Evolutionary conservation across 2,329 filamentous ascomycete genomes (phyloP).

Genomic region (Botryotinia calthae): DNA sequence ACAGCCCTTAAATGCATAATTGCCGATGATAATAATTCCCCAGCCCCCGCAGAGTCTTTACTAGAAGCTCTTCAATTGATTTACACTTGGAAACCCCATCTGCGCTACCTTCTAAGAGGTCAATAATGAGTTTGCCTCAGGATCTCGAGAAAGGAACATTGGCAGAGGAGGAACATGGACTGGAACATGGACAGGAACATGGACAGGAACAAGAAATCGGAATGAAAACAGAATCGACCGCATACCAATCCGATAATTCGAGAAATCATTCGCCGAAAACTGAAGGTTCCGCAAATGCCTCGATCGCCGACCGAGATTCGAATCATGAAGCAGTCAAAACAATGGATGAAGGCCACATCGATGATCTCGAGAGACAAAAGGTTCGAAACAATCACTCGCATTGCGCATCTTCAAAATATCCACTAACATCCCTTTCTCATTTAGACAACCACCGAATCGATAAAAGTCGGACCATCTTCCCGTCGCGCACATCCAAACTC

Average conservation of each 20-base stretch:
- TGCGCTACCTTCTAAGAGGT: slow-evolving; percentile 12
- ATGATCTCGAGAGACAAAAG: slow-evolving; percentile 32
- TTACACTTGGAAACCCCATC: background rate
- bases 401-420: slow-evolving; percentile 3
- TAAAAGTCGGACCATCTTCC: background rate
- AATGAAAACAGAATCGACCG: slow-evolving; percentile 26
- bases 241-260: slow-evolving; percentile 27
- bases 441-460: slow-evolving; percentile 23
- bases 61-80: slow-evolving; percentile 14
- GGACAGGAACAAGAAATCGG: slow-evolving; percentile 12
- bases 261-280: slow-evolving; percentile 18
- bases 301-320: slow-evolving; percentile 30
- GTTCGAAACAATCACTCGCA: slow-evolving; percentile 17
- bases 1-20: slow-evolving; percentile 9
- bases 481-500: slow-evolving; percentile 6
- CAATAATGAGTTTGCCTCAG: slow-evolving; percentile 24
- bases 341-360: slow-evolving; percentile 33
- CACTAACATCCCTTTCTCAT: background rate
- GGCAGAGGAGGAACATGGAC: slow-evolving; percentile 22
- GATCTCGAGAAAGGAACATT: slow-evolving; percentile 25
- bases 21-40: slow-evolving; percentile 9
- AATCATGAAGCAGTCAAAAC: slow-evolving; percentile 35
- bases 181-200: slow-evolving; percentile 10
- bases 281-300: slow-evolving; percentile 19
- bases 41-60: slow-evolving; percentile 17